Conservation (phyloP, 2,329 filamentous ascomycete genomes). For the Catunica adiposa region DNA sequence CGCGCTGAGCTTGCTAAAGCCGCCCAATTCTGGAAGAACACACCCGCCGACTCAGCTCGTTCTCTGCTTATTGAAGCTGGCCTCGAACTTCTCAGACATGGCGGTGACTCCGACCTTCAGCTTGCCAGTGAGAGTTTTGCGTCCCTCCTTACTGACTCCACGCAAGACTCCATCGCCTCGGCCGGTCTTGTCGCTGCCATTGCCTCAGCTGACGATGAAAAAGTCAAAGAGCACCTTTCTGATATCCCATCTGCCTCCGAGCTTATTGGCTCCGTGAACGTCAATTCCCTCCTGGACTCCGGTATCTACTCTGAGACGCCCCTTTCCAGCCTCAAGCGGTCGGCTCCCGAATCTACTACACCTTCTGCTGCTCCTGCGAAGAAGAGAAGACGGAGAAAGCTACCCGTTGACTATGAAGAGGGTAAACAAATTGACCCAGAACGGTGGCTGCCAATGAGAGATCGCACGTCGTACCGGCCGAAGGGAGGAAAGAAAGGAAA, state of each 20-base stretch:
- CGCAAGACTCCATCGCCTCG: slow-evolving; percentile 50
- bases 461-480: slow-evolving; percentile 74
- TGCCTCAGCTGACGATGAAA: slow-evolving; percentile 42
- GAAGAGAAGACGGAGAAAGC: slow-evolving; percentile 41
- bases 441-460: slow-evolving; percentile 79
- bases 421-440: slow-evolving; percentile 75
- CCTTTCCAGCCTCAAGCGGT: slow-evolving; percentile 30
- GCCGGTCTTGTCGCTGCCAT: slow-evolving; percentile 79
- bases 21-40: slow-evolving; percentile 62
- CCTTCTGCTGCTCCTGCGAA: slow-evolving; percentile 26
- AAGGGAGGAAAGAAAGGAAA: slow-evolving; percentile 81
- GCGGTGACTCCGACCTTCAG: slow-evolving; percentile 41
- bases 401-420: slow-evolving; percentile 60
- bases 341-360: slow-evolving; percentile 20
- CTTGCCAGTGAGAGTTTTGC: slow-evolving; percentile 67
- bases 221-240: slow-evolving; percentile 36
- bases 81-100: slow-evolving; percentile 60
- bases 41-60: slow-evolving; percentile 29
- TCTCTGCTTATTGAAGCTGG: slow-evolving; percentile 68
- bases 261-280: slow-evolving; percentile 44
- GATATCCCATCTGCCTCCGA: slow-evolving; percentile 45
- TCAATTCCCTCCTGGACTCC: slow-evolving; percentile 43
- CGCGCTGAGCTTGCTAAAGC: slow-evolving; percentile 63
- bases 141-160: slow-evolving; percentile 47
- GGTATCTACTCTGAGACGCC: slow-evolving; percentile 38